Evolutionary conservation across 371 early-diverging fungal genomes (phyloP), one percentile per base, ranked within the genome.

Genomic region (Mortierella sp.): DNA sequence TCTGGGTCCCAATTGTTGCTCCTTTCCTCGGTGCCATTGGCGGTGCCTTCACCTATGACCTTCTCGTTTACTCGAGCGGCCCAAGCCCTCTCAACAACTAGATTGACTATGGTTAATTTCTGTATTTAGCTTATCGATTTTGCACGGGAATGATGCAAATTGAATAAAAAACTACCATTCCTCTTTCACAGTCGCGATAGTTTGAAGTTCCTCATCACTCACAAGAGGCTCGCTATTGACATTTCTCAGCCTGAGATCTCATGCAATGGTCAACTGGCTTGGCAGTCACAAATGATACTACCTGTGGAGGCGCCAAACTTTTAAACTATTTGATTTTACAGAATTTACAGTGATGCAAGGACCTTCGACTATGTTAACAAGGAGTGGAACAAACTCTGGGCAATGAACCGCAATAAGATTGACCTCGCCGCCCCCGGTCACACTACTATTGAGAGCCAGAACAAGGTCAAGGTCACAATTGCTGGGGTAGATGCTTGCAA

Each of bases 321-420:
- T 35, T 5, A 35, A 35, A 6, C 35, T 35, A 35, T 35, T 35
- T 35, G 35, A 35, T n/a, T n/a, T n/a, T n/a, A n/a, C n/a, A n/a
- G n/a, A n/a, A n/a, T n/a, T n/a, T n/a, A n/a, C n/a, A n/a, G n/a
- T 99, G 62, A 97, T 96, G 95, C 99, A 99, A 89, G 99, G 99
- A 65, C 97, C 99, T 37, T 97, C 99, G 49, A 97, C 99, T 93
- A 89, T 49, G 86, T 98, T 63, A 86, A 95, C 66, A 87, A 98
- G 64, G 98, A 98, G 83, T 99, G 99, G 99, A 99, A 99, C 90
- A 99, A 99, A 88, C 90, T 99, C 62, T 99, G 99, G 99, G 93
- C 99, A 22, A 83, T 97, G 60, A 99, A 99, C 93, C 98, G 98
- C 84, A 97, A 98, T 90, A 87, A 94, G 62, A 97, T 99, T 77